Base-by-base conservation (phyloP, 306 rosid genomes). In the Pterocarpus santalinus region DNA sequence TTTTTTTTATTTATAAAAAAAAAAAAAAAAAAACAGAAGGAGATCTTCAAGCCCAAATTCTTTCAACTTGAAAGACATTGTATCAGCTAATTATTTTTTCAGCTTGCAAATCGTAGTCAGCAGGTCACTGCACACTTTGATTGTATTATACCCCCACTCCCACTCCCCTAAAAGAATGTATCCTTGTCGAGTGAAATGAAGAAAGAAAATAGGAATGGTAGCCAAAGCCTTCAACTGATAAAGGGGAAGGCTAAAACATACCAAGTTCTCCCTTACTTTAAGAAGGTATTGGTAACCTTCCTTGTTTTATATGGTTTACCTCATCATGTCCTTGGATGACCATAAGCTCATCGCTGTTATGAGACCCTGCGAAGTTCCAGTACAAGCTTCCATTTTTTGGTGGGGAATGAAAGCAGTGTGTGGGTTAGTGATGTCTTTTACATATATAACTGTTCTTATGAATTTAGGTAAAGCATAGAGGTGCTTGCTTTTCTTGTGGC, bases 361-460 rank as follows among this genome's bases (percentile, higher is more conserved):
- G 90, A 85, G 99, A 84, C 17, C 97, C 97, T 44, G 99, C 94
- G 49, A 95, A 97, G 33, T 91, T 32, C 99, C 98, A 41, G 96
- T 93, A 13, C 94, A 89, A 73, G 99, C 94, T 90, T 93, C 94
- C 99, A 95, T 95, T 46, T 46, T 72, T 60, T 76, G 39, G 56
- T 58, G 53, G 63, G 49, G 68, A 69, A 78, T 56, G 83, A 75
- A 77, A 58, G 80, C 67, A 41, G 83, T 57, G 78, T 76, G 72
- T 47, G 75, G 33, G 69, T 63, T 67, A 52, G 47, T 83, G 82
- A 81, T 17, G 46, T 69, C 28, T 22, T 62, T 77, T 22, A 57
- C 73, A 41, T 87, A 73, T 81, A 80, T 81, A 83, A 69, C 72
- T 64, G 17, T 67, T 77, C 12, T 46, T 22, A 14, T 63, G 32